Percentiles rank a stretch among this genome's conserved stretches.
Conservation (phyloP, 805 yeast genomes). For the Myxozyma vanderwaltii region DNA sequence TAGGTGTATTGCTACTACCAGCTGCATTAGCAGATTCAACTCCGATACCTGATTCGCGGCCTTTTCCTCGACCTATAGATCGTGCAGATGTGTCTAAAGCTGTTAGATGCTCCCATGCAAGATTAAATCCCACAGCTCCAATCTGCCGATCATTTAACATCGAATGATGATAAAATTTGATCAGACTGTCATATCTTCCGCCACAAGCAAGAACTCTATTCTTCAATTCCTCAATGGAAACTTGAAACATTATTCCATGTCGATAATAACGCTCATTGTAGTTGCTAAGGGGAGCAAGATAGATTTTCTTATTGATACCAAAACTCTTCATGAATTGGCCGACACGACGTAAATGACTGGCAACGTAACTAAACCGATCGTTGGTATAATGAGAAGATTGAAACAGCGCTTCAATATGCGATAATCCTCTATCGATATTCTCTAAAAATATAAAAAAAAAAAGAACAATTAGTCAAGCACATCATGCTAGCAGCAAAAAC, state of each 20-base stretch:
- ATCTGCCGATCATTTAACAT: slow-evolving; percentile 42
- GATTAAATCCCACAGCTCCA: slow-evolving; percentile 83
- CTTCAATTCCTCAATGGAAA: slow-evolving; percentile 64
- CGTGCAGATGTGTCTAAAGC: slow-evolving; percentile 43
- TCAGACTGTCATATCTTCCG: slow-evolving; percentile 83
- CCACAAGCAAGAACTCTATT: slow-evolving; percentile 74
- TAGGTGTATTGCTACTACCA: background rate
- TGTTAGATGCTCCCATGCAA: slow-evolving; percentile 71
- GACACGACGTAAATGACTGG: slow-evolving; percentile 64
- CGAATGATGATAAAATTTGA: slow-evolving; percentile 65
- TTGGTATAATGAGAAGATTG: slow-evolving; percentile 46
- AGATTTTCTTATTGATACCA: slow-evolving; percentile 60
- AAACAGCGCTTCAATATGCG: slow-evolving; percentile 47
- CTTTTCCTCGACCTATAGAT: background rate
- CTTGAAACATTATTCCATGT: slow-evolving; percentile 87
- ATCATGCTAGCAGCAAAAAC: too few species aligned
- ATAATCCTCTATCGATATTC: slow-evolving; percentile 7
- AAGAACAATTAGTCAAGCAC: background rate
- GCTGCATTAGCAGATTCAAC: background rate
- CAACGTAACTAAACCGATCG: slow-evolving; percentile 70
- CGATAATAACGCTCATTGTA: slow-evolving; percentile 78
- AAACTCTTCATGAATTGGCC: slow-evolving; percentile 55
- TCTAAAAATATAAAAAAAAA: background rate
- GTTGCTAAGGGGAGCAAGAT: slow-evolving; percentile 79
- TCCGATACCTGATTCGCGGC: background rate